A percentile compares a stretch with the other conserved stretches of the same genome.
phyloP scores from a whole-genome alignment of 2,329 filamentous ascomycete genomes.

The Cladosporium sp. region DNA sequence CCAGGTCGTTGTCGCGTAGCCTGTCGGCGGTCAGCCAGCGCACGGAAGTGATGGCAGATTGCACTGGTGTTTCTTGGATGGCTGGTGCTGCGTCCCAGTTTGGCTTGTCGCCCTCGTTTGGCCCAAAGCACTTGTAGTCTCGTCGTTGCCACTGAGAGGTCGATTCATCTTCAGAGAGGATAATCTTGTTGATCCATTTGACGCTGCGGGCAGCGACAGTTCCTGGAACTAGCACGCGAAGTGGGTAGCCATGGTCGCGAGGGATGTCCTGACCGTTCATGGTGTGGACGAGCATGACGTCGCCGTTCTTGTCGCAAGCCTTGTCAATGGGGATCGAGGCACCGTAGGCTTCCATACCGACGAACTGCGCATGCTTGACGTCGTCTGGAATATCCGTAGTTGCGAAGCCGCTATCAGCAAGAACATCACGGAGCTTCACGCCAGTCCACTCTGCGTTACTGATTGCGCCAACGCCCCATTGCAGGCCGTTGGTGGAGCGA shows the following conservation, averaged over 20 bases:
- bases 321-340: constrained; percentile 63
- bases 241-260: constrained; percentile 66
- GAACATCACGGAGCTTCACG: constrained; percentile 57
- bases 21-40: constrained; percentile 22
- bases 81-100: constrained; percentile 65
- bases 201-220: constrained; percentile 68
- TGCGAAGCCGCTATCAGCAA: constrained; percentile 57
- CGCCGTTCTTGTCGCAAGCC: constrained; percentile 60
- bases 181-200: constrained; percentile 68
- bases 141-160: constrained; percentile 65
- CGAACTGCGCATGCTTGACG: constrained; percentile 58
- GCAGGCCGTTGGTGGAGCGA: constrained; percentile 57
- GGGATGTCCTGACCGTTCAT: constrained; percentile 69
- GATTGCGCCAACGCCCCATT: constrained; percentile 62
- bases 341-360: constrained; percentile 62
- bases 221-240: constrained; percentile 50
- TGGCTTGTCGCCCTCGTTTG: constrained; percentile 50
- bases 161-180: constrained; percentile 67
- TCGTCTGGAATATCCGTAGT: constrained; percentile 40
- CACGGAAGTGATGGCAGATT: constrained; percentile 62
- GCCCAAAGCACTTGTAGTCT: constrained; percentile 70
- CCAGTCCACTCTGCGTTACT: constrained; percentile 63
- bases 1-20: constrained; percentile 1
- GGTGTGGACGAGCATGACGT: constrained; percentile 59
- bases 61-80: constrained; percentile 70